phyloP scores from a whole-genome alignment of 768 basidiomycete species.

The Leccinum uliginosum region DNA sequence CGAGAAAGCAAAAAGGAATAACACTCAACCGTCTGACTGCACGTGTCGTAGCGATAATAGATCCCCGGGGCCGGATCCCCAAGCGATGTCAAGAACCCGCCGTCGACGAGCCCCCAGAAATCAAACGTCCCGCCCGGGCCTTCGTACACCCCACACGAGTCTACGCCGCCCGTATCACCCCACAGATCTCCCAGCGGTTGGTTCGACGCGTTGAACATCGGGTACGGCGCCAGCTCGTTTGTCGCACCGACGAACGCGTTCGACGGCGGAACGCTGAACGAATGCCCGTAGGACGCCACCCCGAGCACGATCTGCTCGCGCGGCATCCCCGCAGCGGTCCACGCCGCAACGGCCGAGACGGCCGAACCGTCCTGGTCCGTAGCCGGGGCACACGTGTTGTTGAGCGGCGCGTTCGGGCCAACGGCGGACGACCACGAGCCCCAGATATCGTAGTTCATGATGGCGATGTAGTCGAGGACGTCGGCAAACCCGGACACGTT shows the following conservation, averaged over 20 bases:
- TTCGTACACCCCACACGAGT: constrained; percentile 50
- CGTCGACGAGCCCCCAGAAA: constrained; percentile 59
- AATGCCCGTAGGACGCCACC: constrained; percentile 78
- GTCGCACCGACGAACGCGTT: constrained; percentile 36
- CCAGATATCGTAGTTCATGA: constrained; percentile 64
- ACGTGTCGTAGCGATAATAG: constrained; percentile 50
- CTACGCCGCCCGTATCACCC: constrained; percentile 43
- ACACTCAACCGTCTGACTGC: constrained; percentile 64
- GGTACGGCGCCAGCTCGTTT: constrained; percentile 41
- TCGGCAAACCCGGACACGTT: constrained; percentile 68
- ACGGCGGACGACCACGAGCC: constrained; percentile 24
- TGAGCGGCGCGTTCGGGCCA: constrained; percentile 81
- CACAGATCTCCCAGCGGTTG: constrained; percentile 53
- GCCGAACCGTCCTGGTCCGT: constrained; percentile 69
- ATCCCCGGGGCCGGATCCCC: constrained; percentile 39
- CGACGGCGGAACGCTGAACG: constrained; percentile 38
- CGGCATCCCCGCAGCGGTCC: constrained; percentile 78
- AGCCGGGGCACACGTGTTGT: constrained; percentile 65
- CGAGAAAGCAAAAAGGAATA: not conserved
- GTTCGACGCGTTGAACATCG: constrained; percentile 41
- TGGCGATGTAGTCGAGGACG: constrained; percentile 58
- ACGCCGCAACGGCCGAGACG: constrained; percentile 61
- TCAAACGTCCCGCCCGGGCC: constrained; percentile 51
- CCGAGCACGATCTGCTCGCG: constrained; percentile 68
- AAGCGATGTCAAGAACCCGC: constrained; percentile 43